Evolutionary conservation across 345 rosid genomes (phyloP), one percentile per base, ranked within the genome.

Genomic region (Cardiospermum halicacabum): DNA sequence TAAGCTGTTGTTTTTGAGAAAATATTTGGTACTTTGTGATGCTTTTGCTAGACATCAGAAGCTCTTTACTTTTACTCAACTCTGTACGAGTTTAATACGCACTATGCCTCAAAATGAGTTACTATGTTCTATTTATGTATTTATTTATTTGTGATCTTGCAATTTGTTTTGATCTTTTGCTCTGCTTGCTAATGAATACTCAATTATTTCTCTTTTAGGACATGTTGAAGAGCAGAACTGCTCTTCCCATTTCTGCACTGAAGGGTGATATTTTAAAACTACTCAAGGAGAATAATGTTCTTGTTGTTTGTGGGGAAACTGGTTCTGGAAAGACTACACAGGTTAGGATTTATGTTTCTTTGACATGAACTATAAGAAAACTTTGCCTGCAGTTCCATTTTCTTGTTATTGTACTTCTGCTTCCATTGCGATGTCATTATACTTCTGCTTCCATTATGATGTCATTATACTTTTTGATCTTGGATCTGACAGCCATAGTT

Each of bases 251-350:
- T 75, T 73, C 82, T 71, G 88, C 73, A 60, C 63, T 88, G 77
- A 88, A 83, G 80, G 75, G 60, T 74, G 84, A 79, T 64, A 88
- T 88, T 69, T 73, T 88, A 79, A 82, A 81, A 70, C 64, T 69
- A 39, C 77, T 92, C 70, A 84, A 81, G 80, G 96, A 92, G 68
- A 82, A 75, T 49, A 74, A 83, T 73, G 88, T 89, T 59, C 84
- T 92, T 55, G 93, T 89, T 56, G 85, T 92, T 70, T 89, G 98
- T 69, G 96, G 98, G 58, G 98, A 92, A 81, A 92, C 96, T 49
- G 98, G 98, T 69, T 92, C 96, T 66, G 98, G 98, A 75, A 92
- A 92, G 87, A 92, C 98, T 57, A 92, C 96, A 21, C 98, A 89
- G 98, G 96, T 89, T 49, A 40, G 36, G 31, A 13, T 69, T 68